Conservation (phyloP, 352 stramenopile genomes). For the Globisporangium alternatum region DNA sequence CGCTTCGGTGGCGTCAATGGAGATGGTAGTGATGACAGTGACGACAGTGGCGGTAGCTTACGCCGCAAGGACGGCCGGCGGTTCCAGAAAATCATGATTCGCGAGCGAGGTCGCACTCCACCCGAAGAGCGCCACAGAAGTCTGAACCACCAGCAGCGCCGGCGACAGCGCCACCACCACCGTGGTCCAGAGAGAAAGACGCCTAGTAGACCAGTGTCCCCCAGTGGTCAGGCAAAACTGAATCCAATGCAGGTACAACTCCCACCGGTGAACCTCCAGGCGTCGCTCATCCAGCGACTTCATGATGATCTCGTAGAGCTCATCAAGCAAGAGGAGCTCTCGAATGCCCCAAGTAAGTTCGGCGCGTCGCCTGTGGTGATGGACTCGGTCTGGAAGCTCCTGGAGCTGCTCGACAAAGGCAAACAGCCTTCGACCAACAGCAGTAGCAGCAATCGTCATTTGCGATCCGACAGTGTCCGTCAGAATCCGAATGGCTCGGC, state of each 20-base stretch:
- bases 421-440: slow-evolving; percentile 3
- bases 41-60: slow-evolving; percentile 18
- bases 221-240: neutral
- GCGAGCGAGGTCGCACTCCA: slow-evolving; percentile 43
- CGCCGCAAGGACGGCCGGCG: slow-evolving; percentile 15
- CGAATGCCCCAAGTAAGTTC: neutral
- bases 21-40: slow-evolving; percentile 13
- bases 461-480: neutral
- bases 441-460: neutral
- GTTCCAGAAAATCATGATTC: slow-evolving; percentile 38
- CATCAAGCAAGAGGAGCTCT: slow-evolving; percentile 40
- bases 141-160: slow-evolving; percentile 1
- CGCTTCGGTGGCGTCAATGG: neutral
- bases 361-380: slow-evolving; percentile 19
- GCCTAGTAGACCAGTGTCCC: neutral
- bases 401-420: slow-evolving; percentile 44
- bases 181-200: neutral
- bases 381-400: slow-evolving; percentile 15
- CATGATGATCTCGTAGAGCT: slow-evolving; percentile 50
- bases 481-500: neutral
- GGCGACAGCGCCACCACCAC: slow-evolving; percentile 11
- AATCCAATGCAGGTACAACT: neutral
- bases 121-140: slow-evolving; percentile 11
- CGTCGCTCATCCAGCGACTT: slow-evolving; percentile 34
- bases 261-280: slow-evolving; percentile 8